A percentile compares a stretch with the other conserved stretches of the same genome.
phyloP scores from a whole-genome alignment of 495 filamentous ascomycete species.

The Aspergillus sparsus region DNA sequence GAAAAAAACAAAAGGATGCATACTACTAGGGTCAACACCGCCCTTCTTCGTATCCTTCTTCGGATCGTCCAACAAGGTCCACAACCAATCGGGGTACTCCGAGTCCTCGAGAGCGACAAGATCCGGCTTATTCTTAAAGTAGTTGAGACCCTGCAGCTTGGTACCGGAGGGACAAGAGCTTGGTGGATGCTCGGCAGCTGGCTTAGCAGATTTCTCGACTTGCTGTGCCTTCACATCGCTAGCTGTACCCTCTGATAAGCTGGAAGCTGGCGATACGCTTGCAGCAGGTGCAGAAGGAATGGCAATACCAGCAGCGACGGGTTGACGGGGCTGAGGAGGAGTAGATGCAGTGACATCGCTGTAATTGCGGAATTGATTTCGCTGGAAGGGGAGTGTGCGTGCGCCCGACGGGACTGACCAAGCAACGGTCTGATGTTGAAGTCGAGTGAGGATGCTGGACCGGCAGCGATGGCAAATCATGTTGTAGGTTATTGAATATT shows the following conservation, averaged over 20 bases:
- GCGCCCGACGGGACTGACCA: conserved; percentile 34
- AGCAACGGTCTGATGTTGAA: conserved; percentile 35
- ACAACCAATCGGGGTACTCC: conserved; percentile 92
- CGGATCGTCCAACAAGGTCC: conserved; percentile 66
- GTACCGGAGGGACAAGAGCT: conserved; percentile 70
- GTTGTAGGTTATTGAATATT: conserved; percentile 9
- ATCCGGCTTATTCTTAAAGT: conserved; percentile 76
- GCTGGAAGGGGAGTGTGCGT: conserved; percentile 33
- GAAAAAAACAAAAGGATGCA: conserved; percentile 31
- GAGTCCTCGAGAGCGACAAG: conserved; percentile 73
- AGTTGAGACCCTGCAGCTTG: conserved; percentile 76
- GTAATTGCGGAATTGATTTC: conserved; percentile 41
- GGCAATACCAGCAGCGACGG: conserved; percentile 35
- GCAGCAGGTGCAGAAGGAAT: conserved; percentile 46
- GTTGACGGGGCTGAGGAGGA: conserved; percentile 55
- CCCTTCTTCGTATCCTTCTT: conserved; percentile 43
- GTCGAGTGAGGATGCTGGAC: conserved; percentile 43
- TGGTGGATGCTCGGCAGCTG: conserved; percentile 29
- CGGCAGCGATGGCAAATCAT: conserved; percentile 56
- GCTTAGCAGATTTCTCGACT: conserved; percentile 32
- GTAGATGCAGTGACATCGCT: conserved; percentile 48
- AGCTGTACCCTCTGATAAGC: conserved; percentile 41
- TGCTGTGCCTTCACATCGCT: conserved; percentile 32
- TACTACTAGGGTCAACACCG: conserved; percentile 60
- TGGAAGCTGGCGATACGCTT: conserved; percentile 49